A percentile compares a stretch with the other conserved stretches of the same genome.
These are phyloP conservation scores for Striga asiatica DNA, from an alignment of 257 asterid genomes.

Conservation along the genomic window DNA sequence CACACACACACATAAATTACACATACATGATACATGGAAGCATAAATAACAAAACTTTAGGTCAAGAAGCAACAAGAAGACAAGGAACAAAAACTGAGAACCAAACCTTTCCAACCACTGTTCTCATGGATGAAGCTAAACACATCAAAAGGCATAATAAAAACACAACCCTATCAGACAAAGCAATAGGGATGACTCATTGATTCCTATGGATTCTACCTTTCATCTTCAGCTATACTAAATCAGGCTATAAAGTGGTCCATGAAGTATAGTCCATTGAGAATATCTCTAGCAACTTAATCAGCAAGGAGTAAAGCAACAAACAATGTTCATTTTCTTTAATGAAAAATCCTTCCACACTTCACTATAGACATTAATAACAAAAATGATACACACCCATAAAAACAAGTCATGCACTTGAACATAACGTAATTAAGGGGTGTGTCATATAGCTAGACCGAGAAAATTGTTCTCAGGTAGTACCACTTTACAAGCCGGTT, in stretches of 20 bases:
- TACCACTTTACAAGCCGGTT: slow-evolving; percentile 75
- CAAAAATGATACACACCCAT: too few relatives aligned
- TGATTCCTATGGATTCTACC: background rate
- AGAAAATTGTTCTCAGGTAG: background rate
- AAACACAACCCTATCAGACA: too few relatives aligned
- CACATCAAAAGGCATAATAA: background rate
- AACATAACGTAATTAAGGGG: background rate
- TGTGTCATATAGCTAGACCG: background rate
- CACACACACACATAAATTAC: too few relatives aligned
- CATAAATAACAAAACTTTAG: background rate
- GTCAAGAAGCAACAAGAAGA: background rate
- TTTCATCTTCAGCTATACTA: background rate
- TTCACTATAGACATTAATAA: too few relatives aligned
- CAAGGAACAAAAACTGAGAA: background rate
- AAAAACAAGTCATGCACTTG: background rate
- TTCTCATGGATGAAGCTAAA: background rate
- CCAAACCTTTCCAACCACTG: background rate
- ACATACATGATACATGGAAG: background rate
- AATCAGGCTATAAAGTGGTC: background rate
- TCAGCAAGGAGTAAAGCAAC: background rate
- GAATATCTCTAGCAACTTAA: background rate
- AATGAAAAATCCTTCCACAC: too few relatives aligned
- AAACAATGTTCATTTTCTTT: background rate
- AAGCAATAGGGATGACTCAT: background rate
- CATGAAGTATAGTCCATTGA: background rate